Conservation (phyloP, 73 alveolate genomes). For the Effrenium voratum region DNA sequence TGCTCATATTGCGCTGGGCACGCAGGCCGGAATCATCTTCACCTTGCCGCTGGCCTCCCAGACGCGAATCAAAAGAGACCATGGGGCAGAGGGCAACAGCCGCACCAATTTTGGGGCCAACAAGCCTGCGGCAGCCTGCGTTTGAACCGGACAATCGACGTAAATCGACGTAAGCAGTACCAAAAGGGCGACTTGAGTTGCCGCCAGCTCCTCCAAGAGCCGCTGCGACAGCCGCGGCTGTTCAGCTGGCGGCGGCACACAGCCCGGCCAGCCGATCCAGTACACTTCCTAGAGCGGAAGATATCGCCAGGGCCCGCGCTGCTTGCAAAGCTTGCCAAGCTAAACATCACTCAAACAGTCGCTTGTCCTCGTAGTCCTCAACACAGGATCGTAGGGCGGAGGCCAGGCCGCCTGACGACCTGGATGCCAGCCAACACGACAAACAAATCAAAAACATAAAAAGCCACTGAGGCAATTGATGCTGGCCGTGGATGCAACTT, state of each 20-base stretch:
- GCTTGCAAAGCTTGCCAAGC: not conserved
- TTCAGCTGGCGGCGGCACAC: conserved; percentile 46
- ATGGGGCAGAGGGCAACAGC: not conserved
- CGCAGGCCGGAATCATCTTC: conserved; percentile 28
- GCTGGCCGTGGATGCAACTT: too few species aligned
- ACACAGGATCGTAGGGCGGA: conserved; percentile 62
- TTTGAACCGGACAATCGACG: too few species aligned
- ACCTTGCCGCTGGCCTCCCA: conserved; percentile 49
- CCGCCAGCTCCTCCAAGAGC: conserved; percentile 56
- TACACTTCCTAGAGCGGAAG: conserved; percentile 1
- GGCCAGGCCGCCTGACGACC: conserved; percentile 89
- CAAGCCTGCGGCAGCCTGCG: not conserved
- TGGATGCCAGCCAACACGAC: not conserved
- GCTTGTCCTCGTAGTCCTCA: conserved; percentile 64
- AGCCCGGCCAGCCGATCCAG: conserved; percentile 94
- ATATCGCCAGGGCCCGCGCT: not conserved
- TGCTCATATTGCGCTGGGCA: not conserved
- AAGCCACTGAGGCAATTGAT: too few species aligned
- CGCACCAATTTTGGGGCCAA: not conserved
- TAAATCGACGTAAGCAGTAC: too few species aligned
- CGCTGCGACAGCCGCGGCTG: conserved; percentile 48
- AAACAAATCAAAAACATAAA: not conserved
- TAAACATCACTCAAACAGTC: not conserved
- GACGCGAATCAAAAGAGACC: not conserved
- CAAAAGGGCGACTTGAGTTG: too few species aligned